A percentile compares a stretch with the other conserved stretches of the same genome.
These are phyloP conservation scores for Cytospora piceicola DNA, from an alignment of 2,329 filamentous ascomycete genomes.

Conservation along the genomic window DNA sequence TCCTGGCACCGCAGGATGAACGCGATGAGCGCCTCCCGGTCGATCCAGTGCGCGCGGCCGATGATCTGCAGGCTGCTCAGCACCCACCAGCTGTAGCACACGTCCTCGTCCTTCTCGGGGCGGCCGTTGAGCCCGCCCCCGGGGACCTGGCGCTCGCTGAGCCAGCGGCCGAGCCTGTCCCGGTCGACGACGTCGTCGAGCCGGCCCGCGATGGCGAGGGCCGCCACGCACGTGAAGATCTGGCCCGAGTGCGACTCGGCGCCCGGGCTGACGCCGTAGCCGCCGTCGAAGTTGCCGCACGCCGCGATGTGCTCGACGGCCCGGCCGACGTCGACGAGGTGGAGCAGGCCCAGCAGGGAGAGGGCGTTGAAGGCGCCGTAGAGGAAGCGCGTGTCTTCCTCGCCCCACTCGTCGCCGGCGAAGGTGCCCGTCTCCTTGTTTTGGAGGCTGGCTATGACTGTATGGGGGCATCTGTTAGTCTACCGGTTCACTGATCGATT, in stretches of 20 bases:
- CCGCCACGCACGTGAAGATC: conserved; percentile 91
- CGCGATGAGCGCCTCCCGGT: conserved; percentile 72
- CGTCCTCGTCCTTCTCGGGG: conserved; percentile 94
- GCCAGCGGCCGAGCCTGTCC: conserved; percentile 83
- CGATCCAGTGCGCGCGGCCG: conserved; percentile 87
- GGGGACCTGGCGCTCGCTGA: conserved; percentile 88
- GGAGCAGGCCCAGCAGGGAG: conserved; percentile 76
- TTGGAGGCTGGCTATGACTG: conserved; percentile 81
- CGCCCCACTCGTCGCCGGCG: conserved; percentile 93
- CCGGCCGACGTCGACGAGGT: conserved; percentile 76
- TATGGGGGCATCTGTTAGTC: conserved; percentile 30
- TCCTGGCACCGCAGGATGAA: conserved; percentile 95
- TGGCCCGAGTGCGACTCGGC: conserved; percentile 95
- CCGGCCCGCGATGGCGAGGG: conserved; percentile 79
- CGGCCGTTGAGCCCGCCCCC: conserved; percentile 90
- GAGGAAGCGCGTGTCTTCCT: conserved; percentile 92
- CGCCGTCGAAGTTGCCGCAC: conserved; percentile 93
- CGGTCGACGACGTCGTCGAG: conserved; percentile 83
- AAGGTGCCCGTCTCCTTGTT: conserved; percentile 83
- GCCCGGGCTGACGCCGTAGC: conserved; percentile 85
- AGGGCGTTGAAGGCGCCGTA: conserved; percentile 89
- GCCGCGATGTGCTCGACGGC: conserved; percentile 78
- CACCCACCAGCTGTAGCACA: conserved; percentile 99
- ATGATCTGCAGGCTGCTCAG: conserved; percentile 91
- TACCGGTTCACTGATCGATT: no score